Evolutionary conservation across 352 stramenopile genomes (phyloP).

Genomic region (Saprolegnia diclina): DNA sequence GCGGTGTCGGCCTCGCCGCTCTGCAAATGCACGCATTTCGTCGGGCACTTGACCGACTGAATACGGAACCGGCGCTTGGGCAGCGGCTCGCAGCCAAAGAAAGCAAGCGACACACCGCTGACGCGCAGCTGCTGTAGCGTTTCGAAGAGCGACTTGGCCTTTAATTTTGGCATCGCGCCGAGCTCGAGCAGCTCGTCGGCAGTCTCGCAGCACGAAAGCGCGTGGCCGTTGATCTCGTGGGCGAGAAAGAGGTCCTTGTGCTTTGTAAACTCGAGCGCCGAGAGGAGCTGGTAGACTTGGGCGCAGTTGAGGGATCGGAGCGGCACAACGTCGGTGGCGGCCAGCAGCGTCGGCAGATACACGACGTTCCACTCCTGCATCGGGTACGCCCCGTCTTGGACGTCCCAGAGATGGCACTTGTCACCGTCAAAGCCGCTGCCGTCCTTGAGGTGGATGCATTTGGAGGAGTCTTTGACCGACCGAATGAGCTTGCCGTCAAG

Average conservation of each 20-base stretch:
- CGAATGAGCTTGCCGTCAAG: not conserved
- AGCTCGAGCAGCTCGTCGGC: not conserved
- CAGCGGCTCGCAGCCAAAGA: not conserved
- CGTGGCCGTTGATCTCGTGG: constrained; percentile 4
- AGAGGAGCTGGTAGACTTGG: constrained; percentile 3
- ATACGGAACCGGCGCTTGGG: not conserved
- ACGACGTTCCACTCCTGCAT: not conserved
- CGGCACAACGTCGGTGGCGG: not conserved
- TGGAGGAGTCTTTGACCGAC: not conserved
- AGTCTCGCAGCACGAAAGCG: not conserved
- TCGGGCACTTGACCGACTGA: not conserved
- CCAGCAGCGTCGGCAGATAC: not conserved
- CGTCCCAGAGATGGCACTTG: not conserved
- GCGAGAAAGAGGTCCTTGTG: not conserved
- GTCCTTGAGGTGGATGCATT: constrained; percentile 6
- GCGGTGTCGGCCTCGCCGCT: not conserved
- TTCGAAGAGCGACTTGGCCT: not conserved
- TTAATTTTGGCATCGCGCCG: not conserved
- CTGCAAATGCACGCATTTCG: not conserved
- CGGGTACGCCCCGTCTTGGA: not conserved
- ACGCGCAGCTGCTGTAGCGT: not conserved
- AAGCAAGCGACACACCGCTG: not conserved
- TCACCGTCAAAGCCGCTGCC: not conserved
- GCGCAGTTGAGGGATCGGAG: not conserved
- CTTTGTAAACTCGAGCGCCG: not conserved